Evolutionary conservation across 345 rosid species (phyloP).

Genomic region (Acer campestre): DNA sequence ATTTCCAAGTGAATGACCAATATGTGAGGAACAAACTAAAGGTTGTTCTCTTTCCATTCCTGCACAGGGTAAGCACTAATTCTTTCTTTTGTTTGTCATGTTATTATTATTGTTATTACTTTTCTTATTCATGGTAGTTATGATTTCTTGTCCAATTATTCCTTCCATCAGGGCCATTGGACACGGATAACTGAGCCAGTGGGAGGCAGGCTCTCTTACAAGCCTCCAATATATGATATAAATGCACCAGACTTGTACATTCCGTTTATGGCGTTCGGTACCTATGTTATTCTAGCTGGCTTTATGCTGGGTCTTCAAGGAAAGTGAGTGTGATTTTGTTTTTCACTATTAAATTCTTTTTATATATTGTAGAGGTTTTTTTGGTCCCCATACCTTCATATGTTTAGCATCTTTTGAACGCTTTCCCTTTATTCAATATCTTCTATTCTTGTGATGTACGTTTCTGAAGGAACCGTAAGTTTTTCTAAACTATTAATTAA

Average conservation of each 20-base stretch:
- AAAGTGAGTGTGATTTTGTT: constrained; percentile 53
- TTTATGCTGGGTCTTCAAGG: constrained; percentile 79
- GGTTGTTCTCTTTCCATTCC: constrained; percentile 85
- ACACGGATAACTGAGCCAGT: constrained; percentile 93
- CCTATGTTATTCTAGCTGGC: constrained; percentile 89
- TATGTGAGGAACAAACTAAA: constrained; percentile 97
- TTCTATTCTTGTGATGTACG: background rate
- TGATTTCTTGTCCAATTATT: constrained; percentile 16
- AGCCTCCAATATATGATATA: constrained; percentile 89
- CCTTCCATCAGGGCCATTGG: constrained; percentile 79
- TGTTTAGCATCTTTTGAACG: background rate
- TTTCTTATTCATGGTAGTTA: background rate
- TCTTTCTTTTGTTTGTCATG: background rate
- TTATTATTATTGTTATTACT: background rate
- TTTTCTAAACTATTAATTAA: background rate
- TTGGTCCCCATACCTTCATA: background rate
- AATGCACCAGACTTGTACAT: constrained; percentile 95
- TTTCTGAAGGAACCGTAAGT: background rate
- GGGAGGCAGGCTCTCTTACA: constrained; percentile 95
- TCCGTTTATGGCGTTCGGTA: constrained; percentile 95
- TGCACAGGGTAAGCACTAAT: constrained; percentile 71
- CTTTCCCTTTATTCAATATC: background rate
- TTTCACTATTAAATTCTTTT: background rate
- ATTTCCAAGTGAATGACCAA: constrained; percentile 95
- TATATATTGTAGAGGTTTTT: background rate